Evolutionary conservation across 2,329 filamentous ascomycete genomes (phyloP), one percentile per base, ranked within the genome.

Genomic region (Microthyrium microscopicum): DNA sequence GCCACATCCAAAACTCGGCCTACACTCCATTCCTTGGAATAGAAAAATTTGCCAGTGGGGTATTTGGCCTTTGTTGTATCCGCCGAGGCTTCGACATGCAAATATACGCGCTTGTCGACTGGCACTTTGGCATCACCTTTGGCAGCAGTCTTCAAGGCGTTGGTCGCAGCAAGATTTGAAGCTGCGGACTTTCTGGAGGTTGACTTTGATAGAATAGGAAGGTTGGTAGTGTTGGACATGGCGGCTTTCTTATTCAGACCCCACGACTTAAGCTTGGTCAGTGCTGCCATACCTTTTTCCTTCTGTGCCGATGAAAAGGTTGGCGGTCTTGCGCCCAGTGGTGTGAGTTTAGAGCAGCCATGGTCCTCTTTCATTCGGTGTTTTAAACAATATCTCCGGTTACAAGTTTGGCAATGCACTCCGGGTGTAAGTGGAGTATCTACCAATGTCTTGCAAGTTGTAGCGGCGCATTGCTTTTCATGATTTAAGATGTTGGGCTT

Each of bases 41-140:
- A 66, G 47, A 57, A 66, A 49, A 64, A 64, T 29, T 56, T 58
- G 13, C 61, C 61, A 1, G 56, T 78, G 4, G 85, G 84, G 27
- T 80, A 73, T 53, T 92, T 92, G 5, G 79, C 73, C 33, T 73
- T 79, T 2, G 84, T 77, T 1, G 83, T 91, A 46, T 82, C 80
- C 7, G 81, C 80, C 47, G 85, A 83, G 0, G 87, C 89, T 51
- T 95, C 87, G 13, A 94, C 81, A 49, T 80, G 76, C 1, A 98
- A 50, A 50, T 95, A 95, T 2, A 98, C 58, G n/a, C 89, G 64
- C 60, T 91, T 92, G 42, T 93, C 83, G 0, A 63, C 54, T 0
- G 83, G 64, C 0, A 94, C 56, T 46, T 83, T 87, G 7, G 73
- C 73, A 42, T 95, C 87, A 1, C 91, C 91, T 58, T 93, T 94